phyloP scores from a whole-genome alignment of 2,329 filamentous ascomycete species.

The Aspergillus fumigatus region DNA sequence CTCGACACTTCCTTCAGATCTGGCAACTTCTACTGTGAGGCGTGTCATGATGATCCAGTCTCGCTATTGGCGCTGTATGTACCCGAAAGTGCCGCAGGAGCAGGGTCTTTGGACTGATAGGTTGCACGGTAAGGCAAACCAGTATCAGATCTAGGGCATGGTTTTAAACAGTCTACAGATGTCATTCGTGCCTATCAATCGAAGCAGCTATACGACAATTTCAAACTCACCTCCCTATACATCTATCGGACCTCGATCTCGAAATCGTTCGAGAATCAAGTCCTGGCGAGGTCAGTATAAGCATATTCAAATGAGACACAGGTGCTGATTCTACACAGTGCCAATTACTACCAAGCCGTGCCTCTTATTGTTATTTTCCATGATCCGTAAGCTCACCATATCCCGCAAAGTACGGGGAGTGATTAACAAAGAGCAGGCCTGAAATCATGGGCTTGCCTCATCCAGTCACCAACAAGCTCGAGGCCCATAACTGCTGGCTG shows the following conservation, averaged over 20 bases:
- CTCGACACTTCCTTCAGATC: slow-evolving; percentile 44
- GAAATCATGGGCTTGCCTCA: slow-evolving; percentile 65
- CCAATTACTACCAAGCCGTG: slow-evolving; percentile 60
- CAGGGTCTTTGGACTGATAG: slow-evolving; percentile 44
- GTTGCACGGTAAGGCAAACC: slow-evolving; percentile 52
- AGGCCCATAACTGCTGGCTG: slow-evolving; percentile 82
- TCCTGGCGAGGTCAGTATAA: slow-evolving; percentile 64
- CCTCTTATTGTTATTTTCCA: slow-evolving; percentile 83
- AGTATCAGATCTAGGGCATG: too few species aligned
- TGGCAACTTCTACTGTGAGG: slow-evolving; percentile 54
- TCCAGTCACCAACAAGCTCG: slow-evolving; percentile 65
- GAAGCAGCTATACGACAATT: slow-evolving; percentile 63
- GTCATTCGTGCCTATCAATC: slow-evolving; percentile 74
- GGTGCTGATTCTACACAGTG: slow-evolving; percentile 36
- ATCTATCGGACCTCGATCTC: slow-evolving; percentile 70
- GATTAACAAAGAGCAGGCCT: slow-evolving; percentile 48
- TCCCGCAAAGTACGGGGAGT: neutral
- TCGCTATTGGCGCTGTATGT: slow-evolving; percentile 82
- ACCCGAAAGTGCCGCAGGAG: slow-evolving; percentile 52
- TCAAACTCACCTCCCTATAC: slow-evolving; percentile 74
- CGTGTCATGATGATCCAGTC: slow-evolving; percentile 57
- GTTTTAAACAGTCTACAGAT: slow-evolving; percentile 44
- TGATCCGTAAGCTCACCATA: slow-evolving; percentile 63
- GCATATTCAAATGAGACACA: neutral
- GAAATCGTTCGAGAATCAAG: slow-evolving; percentile 78